phyloP scores from a whole-genome alignment of 495 filamentous ascomycete genomes.

The Lepidopterella palustris region DNA sequence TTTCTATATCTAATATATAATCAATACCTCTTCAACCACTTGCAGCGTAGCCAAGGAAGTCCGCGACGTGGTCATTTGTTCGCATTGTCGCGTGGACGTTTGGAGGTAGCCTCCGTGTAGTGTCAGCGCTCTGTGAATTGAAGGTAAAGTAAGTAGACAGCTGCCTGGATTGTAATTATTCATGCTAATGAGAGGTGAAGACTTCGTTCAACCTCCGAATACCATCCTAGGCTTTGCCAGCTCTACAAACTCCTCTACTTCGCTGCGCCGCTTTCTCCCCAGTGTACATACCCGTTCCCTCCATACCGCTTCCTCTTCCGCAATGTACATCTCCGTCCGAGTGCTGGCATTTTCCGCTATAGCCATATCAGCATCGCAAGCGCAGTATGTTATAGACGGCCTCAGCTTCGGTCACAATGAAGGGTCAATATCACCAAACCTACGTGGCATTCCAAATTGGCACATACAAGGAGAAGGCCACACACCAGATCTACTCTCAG shows the following conservation, averaged over 20 bases:
- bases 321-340: constrained; percentile 26
- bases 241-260: not conserved
- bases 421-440: constrained; percentile 50
- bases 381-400: constrained; percentile 57
- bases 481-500: constrained; percentile 70
- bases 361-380: constrained; percentile 47
- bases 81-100: constrained; percentile 47
- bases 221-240: not conserved
- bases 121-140: not conserved
- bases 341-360: constrained; percentile 41
- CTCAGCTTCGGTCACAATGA: constrained; percentile 71
- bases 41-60: constrained; percentile 43
- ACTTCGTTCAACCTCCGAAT: not conserved
- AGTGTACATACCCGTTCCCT: not conserved
- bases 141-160: not conserved
- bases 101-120: constrained; percentile 41
- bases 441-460: constrained; percentile 56
- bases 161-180: not conserved
- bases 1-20: constrained; percentile 42
- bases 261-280: not conserved
- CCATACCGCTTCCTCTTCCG: constrained; percentile 1
- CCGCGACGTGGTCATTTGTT: constrained; percentile 44
- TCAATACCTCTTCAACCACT: constrained; percentile 45
- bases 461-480: constrained; percentile 63
- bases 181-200: not conserved